Base-by-base conservation (phyloP, 129 eudicot genomes). In the Flaveria ramosissima region DNA sequence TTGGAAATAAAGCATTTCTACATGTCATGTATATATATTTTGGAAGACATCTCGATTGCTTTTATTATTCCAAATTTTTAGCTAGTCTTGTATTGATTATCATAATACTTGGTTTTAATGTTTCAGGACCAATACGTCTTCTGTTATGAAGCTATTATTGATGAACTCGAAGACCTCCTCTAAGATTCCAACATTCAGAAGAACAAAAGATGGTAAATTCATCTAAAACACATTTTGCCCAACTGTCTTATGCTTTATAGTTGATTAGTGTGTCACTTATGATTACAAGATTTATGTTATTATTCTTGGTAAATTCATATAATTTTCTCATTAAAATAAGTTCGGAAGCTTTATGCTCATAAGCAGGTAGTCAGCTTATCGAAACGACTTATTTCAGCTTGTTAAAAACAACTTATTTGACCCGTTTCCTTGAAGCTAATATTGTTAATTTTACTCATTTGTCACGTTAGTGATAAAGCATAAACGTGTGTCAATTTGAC, bases 91-190 rank as follows among this genome's bases (percentile, higher is more conserved):
- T 50, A 19, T 13, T 23, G 39, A 3, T 20, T 16, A 15, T 47
- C 11, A 1, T 46, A 41, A 43, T 76, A 0, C 46, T 61, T 56
- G 19, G 2, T 13, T 16, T 73, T 68, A 53, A 69, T 80, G 67
- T 52, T 80, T 60, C 81, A 93, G 98, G 98, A 93, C 36, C 97
- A 93, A 79, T 93, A 90, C 57, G 3, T 72, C 51, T 89, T 83
- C 84, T 88, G 92, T 88, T 90, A 90, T 62, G 78, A 86, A 55
- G 97, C 95, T 16, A 80, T 93, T 26, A 78, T 93, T 72, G 86
- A 90, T 75, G 96, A 90, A 88, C 88, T 93, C n/a, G 87, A 88
- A 64, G 89, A 87, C 82, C 88, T 90, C 69, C 19, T 85, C 24
- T 85, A 88, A 6, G 83, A 41, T 59, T 67, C 72, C 88, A 51